Percentiles rank a stretch among this genome's conserved stretches.
These are phyloP conservation scores for Capronia coronata DNA, from an alignment of 2,329 filamentous ascomycete species.

Conservation along the genomic window DNA sequence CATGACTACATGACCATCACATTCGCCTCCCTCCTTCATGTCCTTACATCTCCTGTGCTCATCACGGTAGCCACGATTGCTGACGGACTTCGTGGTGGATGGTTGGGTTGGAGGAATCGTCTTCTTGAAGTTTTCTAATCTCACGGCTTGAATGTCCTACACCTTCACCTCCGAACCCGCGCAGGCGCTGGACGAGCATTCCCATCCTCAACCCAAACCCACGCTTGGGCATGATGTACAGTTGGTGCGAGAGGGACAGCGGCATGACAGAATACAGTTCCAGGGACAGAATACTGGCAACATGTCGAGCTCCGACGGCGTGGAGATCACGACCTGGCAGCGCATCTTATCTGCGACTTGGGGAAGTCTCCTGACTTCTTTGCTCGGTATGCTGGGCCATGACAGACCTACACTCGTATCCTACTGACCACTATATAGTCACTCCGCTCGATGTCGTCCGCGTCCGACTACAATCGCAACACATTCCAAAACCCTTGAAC, in stretches of 20 bases:
- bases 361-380: conserved; percentile 80
- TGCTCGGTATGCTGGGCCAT: conserved; percentile 63
- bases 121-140: neutral
- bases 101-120: neutral
- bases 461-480: conserved; percentile 84
- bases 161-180: conserved; percentile 18
- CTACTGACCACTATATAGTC: conserved; percentile 48
- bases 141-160: conserved; percentile 26
- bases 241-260: conserved; percentile 20
- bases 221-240: conserved; percentile 20
- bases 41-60: conserved; percentile 1
- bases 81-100: neutral
- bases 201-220: conserved; percentile 13
- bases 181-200: conserved; percentile 20
- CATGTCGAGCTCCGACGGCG: conserved; percentile 18
- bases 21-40: conserved; percentile 8
- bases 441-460: conserved; percentile 96
- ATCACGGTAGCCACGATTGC: neutral
- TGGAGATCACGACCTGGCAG: conserved; percentile 69
- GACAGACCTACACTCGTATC: conserved; percentile 2
- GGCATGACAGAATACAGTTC: conserved; percentile 29
- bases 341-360: conserved; percentile 93
- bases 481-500: conserved; percentile 47
- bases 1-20: conserved; percentile 16
- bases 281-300: conserved; percentile 18